Evolutionary conservation across 2,329 filamentous ascomycete genomes (phyloP).

Genomic region (Pseudomassariella vexata): DNA sequence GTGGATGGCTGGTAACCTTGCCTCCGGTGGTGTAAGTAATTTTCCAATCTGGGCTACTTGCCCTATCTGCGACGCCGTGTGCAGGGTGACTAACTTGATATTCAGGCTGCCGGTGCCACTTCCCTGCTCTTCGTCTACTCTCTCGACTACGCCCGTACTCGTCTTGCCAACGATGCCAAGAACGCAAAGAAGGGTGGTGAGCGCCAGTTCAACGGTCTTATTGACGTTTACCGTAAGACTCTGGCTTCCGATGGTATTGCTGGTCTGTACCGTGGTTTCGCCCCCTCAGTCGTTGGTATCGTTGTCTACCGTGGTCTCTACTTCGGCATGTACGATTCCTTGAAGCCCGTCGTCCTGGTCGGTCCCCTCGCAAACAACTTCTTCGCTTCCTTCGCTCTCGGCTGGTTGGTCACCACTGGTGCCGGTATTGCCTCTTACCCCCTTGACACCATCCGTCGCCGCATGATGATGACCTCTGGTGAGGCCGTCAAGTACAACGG

Average conservation of each 20-base stretch:
- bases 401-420: constrained; percentile 99
- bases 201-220: constrained; percentile 99
- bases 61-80: too few species aligned
- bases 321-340: constrained; percentile 99
- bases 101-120: constrained; percentile 91
- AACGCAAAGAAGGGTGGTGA: constrained; percentile 93
- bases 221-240: constrained; percentile 99
- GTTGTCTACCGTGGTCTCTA: constrained; percentile 99
- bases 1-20: constrained; percentile 99
- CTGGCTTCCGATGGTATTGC: constrained; percentile 96
- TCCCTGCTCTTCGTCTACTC: constrained; percentile 99
- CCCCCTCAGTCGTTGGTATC: constrained; percentile 98
- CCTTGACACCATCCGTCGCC: constrained; percentile 99
- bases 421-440: constrained; percentile 99
- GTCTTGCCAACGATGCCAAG: constrained; percentile 99
- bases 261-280: constrained; percentile 99
- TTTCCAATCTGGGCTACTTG: too few species aligned
- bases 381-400: constrained; percentile 97
- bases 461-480: constrained; percentile 99
- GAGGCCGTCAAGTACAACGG: constrained; percentile 99
- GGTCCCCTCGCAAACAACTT: constrained; percentile 95
- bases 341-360: constrained; percentile 97
- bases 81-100: too few species aligned
- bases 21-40: constrained; percentile 97
- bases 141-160: constrained; percentile 99